Conservation (phyloP, 2,329 filamentous ascomycete species). For the Exophiala viscosa region DNA sequence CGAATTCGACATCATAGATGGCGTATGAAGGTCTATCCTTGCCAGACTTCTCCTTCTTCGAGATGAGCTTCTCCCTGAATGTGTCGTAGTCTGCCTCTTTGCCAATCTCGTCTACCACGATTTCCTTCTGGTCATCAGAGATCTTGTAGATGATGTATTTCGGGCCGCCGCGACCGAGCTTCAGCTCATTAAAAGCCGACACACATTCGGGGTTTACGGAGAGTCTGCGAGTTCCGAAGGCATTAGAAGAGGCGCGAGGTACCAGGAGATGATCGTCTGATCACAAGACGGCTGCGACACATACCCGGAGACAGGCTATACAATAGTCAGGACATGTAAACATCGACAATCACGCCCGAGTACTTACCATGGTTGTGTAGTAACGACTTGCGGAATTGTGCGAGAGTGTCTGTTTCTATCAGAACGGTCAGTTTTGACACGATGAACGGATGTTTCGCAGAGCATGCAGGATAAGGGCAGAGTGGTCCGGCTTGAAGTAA, state of each 20-base stretch:
- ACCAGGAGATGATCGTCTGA: not conserved
- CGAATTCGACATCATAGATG: slow-evolving; percentile 50
- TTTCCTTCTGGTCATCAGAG: slow-evolving; percentile 48
- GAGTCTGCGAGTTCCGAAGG: slow-evolving; percentile 35
- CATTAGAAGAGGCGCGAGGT: slow-evolving; percentile 9
- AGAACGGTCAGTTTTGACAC: slow-evolving; percentile 10
- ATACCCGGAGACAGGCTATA: slow-evolving; percentile 29
- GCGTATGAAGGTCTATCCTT: slow-evolving; percentile 47
- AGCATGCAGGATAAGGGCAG: not conserved
- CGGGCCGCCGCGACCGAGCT: slow-evolving; percentile 41
- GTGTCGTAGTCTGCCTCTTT: slow-evolving; percentile 45
- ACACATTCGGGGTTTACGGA: slow-evolving; percentile 47
- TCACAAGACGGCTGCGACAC: slow-evolving; percentile 11
- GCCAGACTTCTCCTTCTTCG: slow-evolving; percentile 41
- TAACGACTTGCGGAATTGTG: slow-evolving; percentile 1
- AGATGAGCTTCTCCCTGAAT: slow-evolving; percentile 45
- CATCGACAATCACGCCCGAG: not conserved
- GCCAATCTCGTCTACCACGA: slow-evolving; percentile 47
- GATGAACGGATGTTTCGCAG: slow-evolving; percentile 3
- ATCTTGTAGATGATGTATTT: slow-evolving; percentile 54
- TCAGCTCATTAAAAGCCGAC: slow-evolving; percentile 45
- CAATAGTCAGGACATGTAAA: slow-evolving; percentile 8
- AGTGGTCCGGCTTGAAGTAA: not conserved
- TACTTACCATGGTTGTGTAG: slow-evolving; percentile 24
- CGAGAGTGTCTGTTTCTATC: slow-evolving; percentile 7